Evolutionary conservation across 2,329 filamentous ascomycete genomes (phyloP).

Genomic region (Colletotrichum orchidophilum): DNA sequence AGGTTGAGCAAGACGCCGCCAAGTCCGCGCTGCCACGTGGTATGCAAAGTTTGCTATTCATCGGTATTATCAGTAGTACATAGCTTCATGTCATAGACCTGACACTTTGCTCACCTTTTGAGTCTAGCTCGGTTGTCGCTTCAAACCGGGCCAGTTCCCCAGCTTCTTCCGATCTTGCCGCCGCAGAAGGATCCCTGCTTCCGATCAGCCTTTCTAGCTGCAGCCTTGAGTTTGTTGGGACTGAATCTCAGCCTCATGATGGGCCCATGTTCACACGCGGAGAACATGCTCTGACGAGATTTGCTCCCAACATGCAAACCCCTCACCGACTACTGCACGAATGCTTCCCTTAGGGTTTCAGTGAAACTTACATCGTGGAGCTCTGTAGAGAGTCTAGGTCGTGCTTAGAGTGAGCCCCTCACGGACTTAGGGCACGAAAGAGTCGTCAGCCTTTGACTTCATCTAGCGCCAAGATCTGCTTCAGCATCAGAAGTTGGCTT

Average conservation of each 20-base stretch:
- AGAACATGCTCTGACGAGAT: conserved; percentile 20
- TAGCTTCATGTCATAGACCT: conserved; percentile 17
- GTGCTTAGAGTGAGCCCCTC: conserved; percentile 16
- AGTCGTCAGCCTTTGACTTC: conserved; percentile 24
- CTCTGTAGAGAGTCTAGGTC: background rate
- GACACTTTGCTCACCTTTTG: background rate
- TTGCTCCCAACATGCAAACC: conserved; percentile 17
- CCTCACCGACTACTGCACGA: conserved; percentile 3
- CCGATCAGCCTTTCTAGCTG: conserved; percentile 23
- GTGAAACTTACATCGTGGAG: conserved; percentile 18
- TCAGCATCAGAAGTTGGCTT: background rate
- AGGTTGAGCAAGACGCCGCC: conserved; percentile 9
- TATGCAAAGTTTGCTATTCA: conserved; percentile 10
- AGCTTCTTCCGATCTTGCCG: conserved; percentile 29
- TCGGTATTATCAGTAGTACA: conserved; percentile 13
- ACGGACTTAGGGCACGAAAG: conserved; percentile 16
- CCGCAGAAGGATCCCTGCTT: conserved; percentile 19
- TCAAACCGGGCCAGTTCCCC: conserved; percentile 32
- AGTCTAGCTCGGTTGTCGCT: conserved; percentile 29
- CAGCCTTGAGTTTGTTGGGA: conserved; percentile 33
- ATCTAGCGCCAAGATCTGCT: conserved; percentile 18
- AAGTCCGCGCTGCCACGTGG: conserved; percentile 24
- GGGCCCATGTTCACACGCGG: background rate
- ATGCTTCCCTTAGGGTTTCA: conserved; percentile 21
- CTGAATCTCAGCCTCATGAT: conserved; percentile 30